Base-by-base conservation (phyloP, 225 moss, liverwort and hornwort genomes). In the Pseudoscleropodium purum region DNA sequence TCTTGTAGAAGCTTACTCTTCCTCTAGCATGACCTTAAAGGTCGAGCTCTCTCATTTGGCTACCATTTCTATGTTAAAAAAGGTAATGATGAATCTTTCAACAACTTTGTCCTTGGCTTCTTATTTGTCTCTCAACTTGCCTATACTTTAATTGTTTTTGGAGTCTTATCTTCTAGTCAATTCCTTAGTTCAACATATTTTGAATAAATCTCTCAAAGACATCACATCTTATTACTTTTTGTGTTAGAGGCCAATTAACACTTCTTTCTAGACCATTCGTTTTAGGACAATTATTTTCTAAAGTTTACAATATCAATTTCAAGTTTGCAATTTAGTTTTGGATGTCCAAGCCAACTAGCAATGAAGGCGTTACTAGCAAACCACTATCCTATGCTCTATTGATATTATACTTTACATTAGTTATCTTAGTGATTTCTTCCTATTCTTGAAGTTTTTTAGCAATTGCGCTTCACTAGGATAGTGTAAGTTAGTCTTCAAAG, bases 311-410 rank as follows among this genome's bases (percentile, higher is more conserved):
- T 43, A 27, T 3, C 8, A 27, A 16, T 73, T 0, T 43, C 16
- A 74, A 29, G 10, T 74, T 29, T 43, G 29, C 45, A 74, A 45
- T 3, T 29, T 45, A 45, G 2, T 10, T 29, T 45, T 10, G 3
- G 29, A 74, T 43, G 29, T 27, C 5, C 6, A 73, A 26, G 7
- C 18, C 9, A 68, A 8, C 17, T 0, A 65, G 2, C 0, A 45
- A 45, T 0, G 8, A 9, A 10, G 45, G 26, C 5, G 0, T 43
- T 10, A 29, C 2, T 0, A 1, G 29, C 17, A 17, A 74, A 45
- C 10, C 6, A 45, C 0, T 45, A 0, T 29, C 10, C 2, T 45
- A 17, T 74, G 0, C 18, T 74, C 18, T 5, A 29, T 5, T 74
- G 1, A 74, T 74, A 29, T 43, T 45, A 10, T 2, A 18, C 10